Evolutionary conservation across 192 early-diverging fungal genomes (phyloP).

Genomic region (Coemansia guatemalensis): DNA sequence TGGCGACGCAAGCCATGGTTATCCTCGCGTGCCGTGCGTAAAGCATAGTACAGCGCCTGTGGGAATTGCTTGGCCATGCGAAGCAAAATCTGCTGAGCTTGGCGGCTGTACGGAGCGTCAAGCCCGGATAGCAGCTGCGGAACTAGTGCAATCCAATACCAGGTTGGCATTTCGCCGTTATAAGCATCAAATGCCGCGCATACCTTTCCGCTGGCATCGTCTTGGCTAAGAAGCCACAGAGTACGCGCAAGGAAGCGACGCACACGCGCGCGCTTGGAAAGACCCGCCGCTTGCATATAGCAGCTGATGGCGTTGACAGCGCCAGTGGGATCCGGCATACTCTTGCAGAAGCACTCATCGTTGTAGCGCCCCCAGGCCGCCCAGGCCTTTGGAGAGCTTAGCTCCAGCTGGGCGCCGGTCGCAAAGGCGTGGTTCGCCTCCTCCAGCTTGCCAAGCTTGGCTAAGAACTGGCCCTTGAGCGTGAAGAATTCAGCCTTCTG

Average conservation of each 20-base stretch:
- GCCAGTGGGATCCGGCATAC: slow-evolving; percentile 76
- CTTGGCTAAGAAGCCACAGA: slow-evolving; percentile 91
- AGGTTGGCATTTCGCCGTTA: slow-evolving; percentile 87
- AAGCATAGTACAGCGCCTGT: slow-evolving; percentile 91
- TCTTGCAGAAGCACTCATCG: slow-evolving; percentile 84
- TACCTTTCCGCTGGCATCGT: slow-evolving; percentile 75
- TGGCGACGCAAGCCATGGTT: slow-evolving; percentile 59
- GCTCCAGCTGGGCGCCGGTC: slow-evolving; percentile 86
- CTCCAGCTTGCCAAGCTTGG: slow-evolving; percentile 78
- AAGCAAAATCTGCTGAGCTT: slow-evolving; percentile 80
- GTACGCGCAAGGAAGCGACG: slow-evolving; percentile 90
- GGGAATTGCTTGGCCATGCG: slow-evolving; percentile 89
- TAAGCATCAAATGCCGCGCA: slow-evolving; percentile 81
- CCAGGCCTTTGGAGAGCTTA: slow-evolving; percentile 91
- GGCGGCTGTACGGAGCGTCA: slow-evolving; percentile 66
- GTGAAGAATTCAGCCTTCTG: slow-evolving; percentile 99
- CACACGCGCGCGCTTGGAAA: slow-evolving; percentile 82
- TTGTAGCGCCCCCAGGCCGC: slow-evolving; percentile 95
- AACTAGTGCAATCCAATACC: slow-evolving; percentile 99
- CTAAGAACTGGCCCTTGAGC: slow-evolving; percentile 92
- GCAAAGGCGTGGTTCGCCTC: slow-evolving; percentile 92
- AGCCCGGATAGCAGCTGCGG: slow-evolving; percentile 88
- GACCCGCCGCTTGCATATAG: slow-evolving; percentile 91
- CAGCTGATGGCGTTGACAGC: slow-evolving; percentile 91
- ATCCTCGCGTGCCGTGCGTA: slow-evolving; percentile 93